A percentile compares a stretch with the other conserved stretches of the same genome.
These are phyloP conservation scores for Apiospora pterosperma DNA, from an alignment of 2,329 filamentous ascomycete species.

Conservation along the genomic window DNA sequence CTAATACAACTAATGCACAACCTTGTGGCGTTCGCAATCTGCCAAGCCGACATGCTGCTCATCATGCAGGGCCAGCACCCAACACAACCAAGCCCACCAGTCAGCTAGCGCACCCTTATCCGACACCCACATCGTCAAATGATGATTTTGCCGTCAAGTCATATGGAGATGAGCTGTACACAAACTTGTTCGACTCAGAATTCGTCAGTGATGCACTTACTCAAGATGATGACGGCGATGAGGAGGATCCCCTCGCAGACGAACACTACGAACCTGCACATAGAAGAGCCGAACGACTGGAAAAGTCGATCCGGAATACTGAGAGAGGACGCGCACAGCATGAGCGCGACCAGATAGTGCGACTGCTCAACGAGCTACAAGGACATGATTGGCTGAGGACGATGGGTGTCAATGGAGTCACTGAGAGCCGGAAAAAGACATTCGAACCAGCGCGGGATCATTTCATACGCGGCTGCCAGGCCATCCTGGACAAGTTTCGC, in stretches of 20 bases:
- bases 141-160: slow-evolving; percentile 41
- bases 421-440: slow-evolving; percentile 79
- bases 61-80: slow-evolving; percentile 19
- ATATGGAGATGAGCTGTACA: slow-evolving; percentile 55
- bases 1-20: slow-evolving; percentile 26
- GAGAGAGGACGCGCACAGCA: slow-evolving; percentile 64
- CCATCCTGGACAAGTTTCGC: slow-evolving; percentile 82
- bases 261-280: slow-evolving; percentile 51
- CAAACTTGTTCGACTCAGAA: slow-evolving; percentile 53
- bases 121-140: slow-evolving; percentile 15
- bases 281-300: slow-evolving; percentile 56
- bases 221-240: slow-evolving; percentile 19
- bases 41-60: slow-evolving; percentile 25
- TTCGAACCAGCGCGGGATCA: slow-evolving; percentile 83
- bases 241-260: slow-evolving; percentile 55
- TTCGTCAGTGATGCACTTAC: not conserved
- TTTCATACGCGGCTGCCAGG: slow-evolving; percentile 79
- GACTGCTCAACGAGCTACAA: slow-evolving; percentile 75
- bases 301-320: slow-evolving; percentile 60
- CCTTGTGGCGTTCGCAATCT: slow-evolving; percentile 31
- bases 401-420: slow-evolving; percentile 84
- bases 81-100: slow-evolving; percentile 12
- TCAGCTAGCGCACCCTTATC: slow-evolving; percentile 22
- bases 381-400: slow-evolving; percentile 90
- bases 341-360: slow-evolving; percentile 62